These are phyloP conservation scores for Striga asiatica DNA, from an alignment of 257 asterid species.

Conservation along the genomic window DNA sequence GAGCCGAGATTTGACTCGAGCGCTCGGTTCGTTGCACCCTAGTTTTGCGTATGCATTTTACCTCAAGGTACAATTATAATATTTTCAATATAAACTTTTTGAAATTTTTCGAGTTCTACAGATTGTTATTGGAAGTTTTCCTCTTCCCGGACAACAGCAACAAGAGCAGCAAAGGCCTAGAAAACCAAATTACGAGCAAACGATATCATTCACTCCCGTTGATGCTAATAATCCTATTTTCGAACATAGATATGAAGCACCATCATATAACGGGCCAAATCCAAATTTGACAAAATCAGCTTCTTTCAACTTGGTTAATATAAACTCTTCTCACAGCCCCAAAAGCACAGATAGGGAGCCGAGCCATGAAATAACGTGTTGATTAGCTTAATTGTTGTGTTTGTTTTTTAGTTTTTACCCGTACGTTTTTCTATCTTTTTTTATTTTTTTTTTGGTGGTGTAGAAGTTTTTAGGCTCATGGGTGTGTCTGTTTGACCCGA, in stretches of 20 bases:
- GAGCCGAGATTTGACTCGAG: too few species aligned
- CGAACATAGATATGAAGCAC: constrained; percentile 29
- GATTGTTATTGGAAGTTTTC: constrained; percentile 77
- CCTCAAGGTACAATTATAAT: too few species aligned
- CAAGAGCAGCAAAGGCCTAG: constrained; percentile 27
- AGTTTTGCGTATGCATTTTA: too few species aligned
- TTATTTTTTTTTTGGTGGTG: too few species aligned
- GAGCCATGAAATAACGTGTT: constrained; percentile 46
- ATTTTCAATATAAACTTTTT: background rate
- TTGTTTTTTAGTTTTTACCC: constrained; percentile 19
- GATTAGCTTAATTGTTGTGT: constrained; percentile 23
- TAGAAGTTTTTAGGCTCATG: constrained; percentile 31
- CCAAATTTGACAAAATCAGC: constrained; percentile 32
- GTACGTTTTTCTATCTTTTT: constrained; percentile 13
- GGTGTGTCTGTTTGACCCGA: constrained; percentile 20
- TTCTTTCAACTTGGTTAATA: constrained; percentile 32
- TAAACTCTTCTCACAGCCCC: constrained; percentile 30
- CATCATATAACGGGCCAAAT: constrained; percentile 26
- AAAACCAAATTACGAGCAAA: constrained; percentile 51
- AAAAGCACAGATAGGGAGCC: constrained; percentile 39
- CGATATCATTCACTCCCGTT: constrained; percentile 29
- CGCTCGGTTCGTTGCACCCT: too few species aligned
- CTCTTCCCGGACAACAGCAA: constrained; percentile 39
- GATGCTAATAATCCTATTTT: constrained; percentile 37
- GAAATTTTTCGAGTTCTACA: constrained; percentile 22